Evolutionary conservation across 768 basidiomycete genomes (phyloP).

Genomic region (Hemileccinum rubropunctum): DNA sequence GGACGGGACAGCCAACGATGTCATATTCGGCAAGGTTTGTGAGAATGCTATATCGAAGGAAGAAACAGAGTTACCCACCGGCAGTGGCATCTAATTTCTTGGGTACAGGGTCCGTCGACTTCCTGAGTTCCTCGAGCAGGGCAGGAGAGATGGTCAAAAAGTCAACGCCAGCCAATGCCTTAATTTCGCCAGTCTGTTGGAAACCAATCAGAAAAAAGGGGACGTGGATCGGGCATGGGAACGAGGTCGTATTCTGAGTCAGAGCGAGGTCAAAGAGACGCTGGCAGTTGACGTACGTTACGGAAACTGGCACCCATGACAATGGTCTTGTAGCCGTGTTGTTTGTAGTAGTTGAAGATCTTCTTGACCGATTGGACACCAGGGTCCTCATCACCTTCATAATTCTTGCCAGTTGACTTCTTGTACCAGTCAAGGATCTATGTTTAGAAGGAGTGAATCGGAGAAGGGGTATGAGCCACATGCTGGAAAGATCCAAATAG

Average conservation of each 20-base stretch:
- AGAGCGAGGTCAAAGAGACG: neutral
- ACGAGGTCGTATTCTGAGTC: neutral
- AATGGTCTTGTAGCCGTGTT: slow-evolving; percentile 96
- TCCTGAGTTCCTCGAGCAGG: slow-evolving; percentile 91
- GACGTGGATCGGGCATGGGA: slow-evolving; percentile 2
- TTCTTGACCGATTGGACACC: slow-evolving; percentile 94
- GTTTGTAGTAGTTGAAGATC: slow-evolving; percentile 99
- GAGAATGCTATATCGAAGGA: neutral
- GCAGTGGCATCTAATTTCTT: slow-evolving; percentile 73
- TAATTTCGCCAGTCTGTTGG: slow-evolving; percentile 82
- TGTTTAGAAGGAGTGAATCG: slow-evolving; percentile 9
- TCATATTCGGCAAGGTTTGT: slow-evolving; percentile 2
- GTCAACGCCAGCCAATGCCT: slow-evolving; percentile 92
- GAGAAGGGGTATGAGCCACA: slow-evolving; percentile 5
- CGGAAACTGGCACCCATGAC: slow-evolving; percentile 99
- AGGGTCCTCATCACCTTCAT: slow-evolving; percentile 90
- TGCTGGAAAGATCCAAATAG: slow-evolving; percentile 10
- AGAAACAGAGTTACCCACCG: slow-evolving; percentile 40
- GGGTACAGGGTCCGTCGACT: slow-evolving; percentile 71
- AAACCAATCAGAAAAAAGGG: slow-evolving; percentile 1
- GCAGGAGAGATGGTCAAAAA: slow-evolving; percentile 93
- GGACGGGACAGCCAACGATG: slow-evolving; percentile 11
- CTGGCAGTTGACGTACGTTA: slow-evolving; percentile 58
- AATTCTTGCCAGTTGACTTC: slow-evolving; percentile 81
- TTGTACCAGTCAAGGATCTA: slow-evolving; percentile 99